Conservation (phyloP, 169 alveolate genomes). For the Eimeria maxima region DNA sequence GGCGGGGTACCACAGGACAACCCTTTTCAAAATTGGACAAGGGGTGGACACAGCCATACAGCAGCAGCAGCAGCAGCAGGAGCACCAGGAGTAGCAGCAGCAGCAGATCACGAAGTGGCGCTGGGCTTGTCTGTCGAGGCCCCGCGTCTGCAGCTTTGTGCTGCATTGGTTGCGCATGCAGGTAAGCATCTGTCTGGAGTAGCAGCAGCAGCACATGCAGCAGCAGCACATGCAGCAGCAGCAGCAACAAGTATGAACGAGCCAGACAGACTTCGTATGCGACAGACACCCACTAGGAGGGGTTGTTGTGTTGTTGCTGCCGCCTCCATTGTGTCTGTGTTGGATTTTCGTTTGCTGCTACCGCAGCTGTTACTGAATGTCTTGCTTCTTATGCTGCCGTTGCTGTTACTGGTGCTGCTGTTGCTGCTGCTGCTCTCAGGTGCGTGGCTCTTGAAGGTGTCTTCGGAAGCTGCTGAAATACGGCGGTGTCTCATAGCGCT, state of each 20-base stretch:
- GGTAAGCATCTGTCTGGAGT: constrained; percentile 17
- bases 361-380: constrained; percentile 34
- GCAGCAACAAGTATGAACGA: background rate
- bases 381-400: background rate
- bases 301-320: background rate
- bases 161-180: constrained; percentile 46
- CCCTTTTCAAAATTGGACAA: background rate
- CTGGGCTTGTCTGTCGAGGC: constrained; percentile 8
- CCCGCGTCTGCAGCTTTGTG: constrained; percentile 40
- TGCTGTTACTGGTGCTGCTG: constrained; percentile 63
- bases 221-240: background rate
- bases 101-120: background rate
- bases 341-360: background rate
- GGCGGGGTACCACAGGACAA: background rate
- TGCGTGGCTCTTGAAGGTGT: constrained; percentile 42
- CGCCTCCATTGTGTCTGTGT: background rate
- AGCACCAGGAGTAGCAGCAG: constrained; percentile 66
- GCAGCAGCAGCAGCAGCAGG: constrained; percentile 40
- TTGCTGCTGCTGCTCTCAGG: constrained; percentile 65
- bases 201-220: constrained; percentile 5
- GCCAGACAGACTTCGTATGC: background rate
- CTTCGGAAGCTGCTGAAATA: constrained; percentile 25
- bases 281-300: background rate
- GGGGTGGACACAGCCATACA: background rate
- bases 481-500: constrained; percentile 18